Conservation (phyloP, 495 filamentous ascomycete genomes). For the Glarea lozoyensis region DNA sequence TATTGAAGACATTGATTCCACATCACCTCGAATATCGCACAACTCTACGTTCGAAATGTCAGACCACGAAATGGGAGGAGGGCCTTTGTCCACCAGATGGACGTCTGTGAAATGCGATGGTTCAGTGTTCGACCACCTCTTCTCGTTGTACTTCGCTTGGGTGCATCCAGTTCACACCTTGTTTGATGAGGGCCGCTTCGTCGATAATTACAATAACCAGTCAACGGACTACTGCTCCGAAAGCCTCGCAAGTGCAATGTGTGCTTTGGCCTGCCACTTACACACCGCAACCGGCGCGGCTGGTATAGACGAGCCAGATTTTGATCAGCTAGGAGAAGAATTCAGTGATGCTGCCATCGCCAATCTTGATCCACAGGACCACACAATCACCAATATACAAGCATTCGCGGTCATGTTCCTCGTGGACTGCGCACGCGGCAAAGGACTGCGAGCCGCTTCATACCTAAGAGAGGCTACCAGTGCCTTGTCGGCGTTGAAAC, state of each 20-base stretch:
- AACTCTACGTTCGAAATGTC: conserved; percentile 16
- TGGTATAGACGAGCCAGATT: conserved; percentile 18
- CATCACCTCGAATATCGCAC: conserved; percentile 16
- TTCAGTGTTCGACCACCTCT: conserved; percentile 26
- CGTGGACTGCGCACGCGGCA: conserved; percentile 22
- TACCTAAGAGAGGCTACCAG: conserved; percentile 25
- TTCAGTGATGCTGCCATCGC: conserved; percentile 26
- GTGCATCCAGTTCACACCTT: conserved; percentile 34
- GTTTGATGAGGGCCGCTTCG: conserved; percentile 30
- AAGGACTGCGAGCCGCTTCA: conserved; percentile 24
- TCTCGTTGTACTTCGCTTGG: conserved; percentile 36
- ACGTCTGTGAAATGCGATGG: conserved; percentile 25
- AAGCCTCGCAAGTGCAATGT: conserved; percentile 30
- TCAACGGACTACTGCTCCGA: conserved; percentile 23
- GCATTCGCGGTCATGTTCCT: conserved; percentile 28
- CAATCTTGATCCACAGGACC: conserved; percentile 16
- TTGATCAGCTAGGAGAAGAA: conserved; percentile 20
- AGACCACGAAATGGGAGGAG: conserved; percentile 19
- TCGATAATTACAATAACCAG: conserved; percentile 21
- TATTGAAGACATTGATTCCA: conserved; percentile 12
- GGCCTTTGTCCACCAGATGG: conserved; percentile 18
- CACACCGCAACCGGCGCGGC: conserved; percentile 16
- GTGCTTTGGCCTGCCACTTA: conserved; percentile 32
- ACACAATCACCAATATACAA: conserved; percentile 23
- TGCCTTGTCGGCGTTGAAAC: conserved; percentile 2